Conservation (phyloP, 441 rosid genomes). For the Erodium texanum region DNA sequence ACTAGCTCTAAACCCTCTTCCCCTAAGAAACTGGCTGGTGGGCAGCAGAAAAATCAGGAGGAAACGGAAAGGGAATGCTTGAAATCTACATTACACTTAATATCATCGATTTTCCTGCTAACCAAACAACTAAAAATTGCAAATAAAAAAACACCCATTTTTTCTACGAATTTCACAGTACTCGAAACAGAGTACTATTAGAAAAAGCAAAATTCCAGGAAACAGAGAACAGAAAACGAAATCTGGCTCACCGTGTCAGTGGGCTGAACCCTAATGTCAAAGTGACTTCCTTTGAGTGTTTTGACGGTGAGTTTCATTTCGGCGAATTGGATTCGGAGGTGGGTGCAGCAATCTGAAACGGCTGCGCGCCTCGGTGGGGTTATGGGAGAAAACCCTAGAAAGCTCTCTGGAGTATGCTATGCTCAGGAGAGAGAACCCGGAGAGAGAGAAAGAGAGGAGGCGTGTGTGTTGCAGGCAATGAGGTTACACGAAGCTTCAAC, state of each 20-base stretch:
- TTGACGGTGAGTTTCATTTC: slow-evolving; percentile 93
- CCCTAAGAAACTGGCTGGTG: background rate
- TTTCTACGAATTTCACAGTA: background rate
- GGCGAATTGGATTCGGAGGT: slow-evolving; percentile 13
- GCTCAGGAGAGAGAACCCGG: background rate
- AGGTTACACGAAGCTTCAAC: background rate
- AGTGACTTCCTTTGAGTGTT: slow-evolving; percentile 92
- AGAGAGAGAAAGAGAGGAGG: background rate
- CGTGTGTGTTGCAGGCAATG: background rate
- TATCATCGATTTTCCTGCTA: too few relatives aligned
- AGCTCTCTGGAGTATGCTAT: background rate
- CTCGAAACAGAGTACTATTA: background rate
- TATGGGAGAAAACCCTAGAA: background rate
- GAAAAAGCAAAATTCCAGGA: background rate
- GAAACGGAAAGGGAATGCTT: background rate
- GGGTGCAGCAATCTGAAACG: too few relatives aligned
- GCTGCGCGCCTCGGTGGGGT: too few relatives aligned
- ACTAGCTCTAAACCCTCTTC: background rate
- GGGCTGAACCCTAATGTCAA: slow-evolving; percentile 90
- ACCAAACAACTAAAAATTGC: background rate
- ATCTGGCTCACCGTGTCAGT: slow-evolving; percentile 59
- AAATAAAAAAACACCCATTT: background rate
- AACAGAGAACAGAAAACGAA: background rate
- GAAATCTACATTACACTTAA: background rate
- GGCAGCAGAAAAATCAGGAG: background rate